Conservation (phyloP, 2,329 filamentous ascomycete species). For the Tolypocladium pustulatum region DNA sequence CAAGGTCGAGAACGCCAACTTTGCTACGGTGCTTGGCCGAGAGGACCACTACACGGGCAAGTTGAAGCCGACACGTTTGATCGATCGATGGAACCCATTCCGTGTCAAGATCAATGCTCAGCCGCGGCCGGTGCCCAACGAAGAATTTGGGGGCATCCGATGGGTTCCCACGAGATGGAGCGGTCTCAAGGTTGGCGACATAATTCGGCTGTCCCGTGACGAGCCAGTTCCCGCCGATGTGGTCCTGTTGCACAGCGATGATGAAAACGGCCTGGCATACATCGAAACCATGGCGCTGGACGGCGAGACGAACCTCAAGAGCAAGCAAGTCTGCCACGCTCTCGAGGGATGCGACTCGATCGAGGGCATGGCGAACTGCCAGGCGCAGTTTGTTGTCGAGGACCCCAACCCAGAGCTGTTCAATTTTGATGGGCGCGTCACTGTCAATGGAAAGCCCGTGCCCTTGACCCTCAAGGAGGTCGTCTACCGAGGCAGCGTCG, state of each 20-base stretch:
- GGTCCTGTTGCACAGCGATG: constrained; percentile 65
- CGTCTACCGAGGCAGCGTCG: constrained; percentile 73
- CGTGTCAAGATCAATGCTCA: constrained; percentile 15
- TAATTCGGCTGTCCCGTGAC: constrained; percentile 48
- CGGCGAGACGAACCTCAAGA: constrained; percentile 74
- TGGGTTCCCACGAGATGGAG: constrained; percentile 40
- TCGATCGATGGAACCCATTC: constrained; percentile 22
- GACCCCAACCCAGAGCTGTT: constrained; percentile 72
- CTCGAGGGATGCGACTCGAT: constrained; percentile 48
- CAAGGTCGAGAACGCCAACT: constrained; percentile 62
- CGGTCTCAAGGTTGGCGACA: constrained; percentile 38
- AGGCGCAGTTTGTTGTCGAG: constrained; percentile 59
- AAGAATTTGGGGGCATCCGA: constrained; percentile 49
- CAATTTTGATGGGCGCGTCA: constrained; percentile 62
- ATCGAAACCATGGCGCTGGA: constrained; percentile 79
- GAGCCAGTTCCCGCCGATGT: constrained; percentile 78
- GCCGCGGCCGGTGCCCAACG: constrained; percentile 28
- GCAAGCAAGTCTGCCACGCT: constrained; percentile 55
- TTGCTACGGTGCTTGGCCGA: constrained; percentile 33
- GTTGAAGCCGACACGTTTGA: constrained; percentile 9
- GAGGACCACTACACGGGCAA: constrained; percentile 22
- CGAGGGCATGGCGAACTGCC: constrained; percentile 39
- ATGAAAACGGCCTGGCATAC: constrained; percentile 70
- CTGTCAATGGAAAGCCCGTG: constrained; percentile 41
- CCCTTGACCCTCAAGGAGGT: constrained; percentile 76